Conservation (phyloP, 305 asterid genomes). For the Solanum hybrid region DNA sequence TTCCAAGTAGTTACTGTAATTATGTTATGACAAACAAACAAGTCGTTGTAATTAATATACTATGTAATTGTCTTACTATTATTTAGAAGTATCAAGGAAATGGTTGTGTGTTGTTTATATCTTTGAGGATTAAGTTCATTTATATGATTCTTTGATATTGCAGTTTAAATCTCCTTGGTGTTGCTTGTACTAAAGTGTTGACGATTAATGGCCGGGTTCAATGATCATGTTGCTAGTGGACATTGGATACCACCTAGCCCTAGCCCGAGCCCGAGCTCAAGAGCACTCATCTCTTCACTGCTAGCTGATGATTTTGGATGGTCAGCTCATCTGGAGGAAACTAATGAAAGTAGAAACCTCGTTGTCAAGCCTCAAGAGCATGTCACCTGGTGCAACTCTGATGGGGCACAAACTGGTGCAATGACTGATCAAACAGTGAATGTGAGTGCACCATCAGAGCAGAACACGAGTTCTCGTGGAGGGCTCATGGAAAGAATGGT, state of each 20-base stretch:
- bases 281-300: constrained; percentile 23
- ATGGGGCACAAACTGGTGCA: constrained; percentile 14
- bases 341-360: constrained; percentile 20
- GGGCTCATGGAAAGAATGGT: constrained; percentile 75
- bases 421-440: constrained; percentile 13
- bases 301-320: constrained; percentile 20
- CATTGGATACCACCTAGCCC: constrained; percentile 54
- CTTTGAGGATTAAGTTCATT: background rate
- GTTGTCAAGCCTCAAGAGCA: constrained; percentile 14
- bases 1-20: background rate
- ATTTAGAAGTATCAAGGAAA: background rate
- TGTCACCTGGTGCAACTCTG: background rate
- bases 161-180: background rate
- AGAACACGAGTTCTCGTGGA: constrained; percentile 37
- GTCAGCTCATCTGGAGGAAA: constrained; percentile 8
- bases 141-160: background rate
- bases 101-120: background rate
- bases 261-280: constrained; percentile 38
- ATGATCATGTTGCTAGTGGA: constrained; percentile 55
- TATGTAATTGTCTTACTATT: background rate
- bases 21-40: background rate
- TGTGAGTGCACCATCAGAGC: constrained; percentile 22
- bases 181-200: background rate
- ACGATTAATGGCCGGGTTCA: constrained; percentile 44
- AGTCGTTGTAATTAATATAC: background rate